A percentile compares a stretch with the other conserved stretches of the same genome.
Evolutionary conservation across 2,329 filamentous ascomycete species (phyloP).

Genomic region (Verticillium tricorpus): DNA sequence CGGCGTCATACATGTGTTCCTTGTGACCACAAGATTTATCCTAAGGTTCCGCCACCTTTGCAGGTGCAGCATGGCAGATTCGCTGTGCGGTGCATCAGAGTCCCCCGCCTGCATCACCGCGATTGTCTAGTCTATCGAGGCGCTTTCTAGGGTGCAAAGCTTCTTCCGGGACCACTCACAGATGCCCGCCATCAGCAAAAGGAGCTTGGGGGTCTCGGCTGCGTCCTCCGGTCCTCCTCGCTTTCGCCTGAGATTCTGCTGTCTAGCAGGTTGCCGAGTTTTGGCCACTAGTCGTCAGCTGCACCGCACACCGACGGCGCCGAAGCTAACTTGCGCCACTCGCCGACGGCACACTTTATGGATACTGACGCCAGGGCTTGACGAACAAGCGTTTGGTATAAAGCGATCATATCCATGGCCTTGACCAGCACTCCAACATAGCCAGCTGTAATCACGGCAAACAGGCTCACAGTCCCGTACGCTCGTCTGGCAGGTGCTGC

Average conservation of each 20-base stretch:
- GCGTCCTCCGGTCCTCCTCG: background rate
- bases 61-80: background rate
- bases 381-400: conserved; percentile 5
- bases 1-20: background rate
- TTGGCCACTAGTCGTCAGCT: conserved; percentile 2
- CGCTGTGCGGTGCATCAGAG: background rate
- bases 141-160: background rate
- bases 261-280: conserved; percentile 1
- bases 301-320: background rate
- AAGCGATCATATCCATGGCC: conserved; percentile 4
- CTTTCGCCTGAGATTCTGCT: background rate
- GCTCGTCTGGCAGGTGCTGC: background rate
- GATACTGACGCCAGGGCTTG: conserved; percentile 4
- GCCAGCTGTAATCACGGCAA: background rate
- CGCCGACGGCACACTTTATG: conserved; percentile 1
- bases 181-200: background rate
- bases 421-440: conserved; percentile 1
- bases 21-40: background rate
- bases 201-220: background rate
- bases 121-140: background rate
- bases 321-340: conserved; percentile 6
- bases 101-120: background rate
- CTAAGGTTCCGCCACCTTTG: background rate
- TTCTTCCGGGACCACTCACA: background rate
- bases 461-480: background rate